These are phyloP conservation scores for Pseudonectria buxi DNA, from an alignment of 2,329 filamentous ascomycete species.

Conservation along the genomic window DNA sequence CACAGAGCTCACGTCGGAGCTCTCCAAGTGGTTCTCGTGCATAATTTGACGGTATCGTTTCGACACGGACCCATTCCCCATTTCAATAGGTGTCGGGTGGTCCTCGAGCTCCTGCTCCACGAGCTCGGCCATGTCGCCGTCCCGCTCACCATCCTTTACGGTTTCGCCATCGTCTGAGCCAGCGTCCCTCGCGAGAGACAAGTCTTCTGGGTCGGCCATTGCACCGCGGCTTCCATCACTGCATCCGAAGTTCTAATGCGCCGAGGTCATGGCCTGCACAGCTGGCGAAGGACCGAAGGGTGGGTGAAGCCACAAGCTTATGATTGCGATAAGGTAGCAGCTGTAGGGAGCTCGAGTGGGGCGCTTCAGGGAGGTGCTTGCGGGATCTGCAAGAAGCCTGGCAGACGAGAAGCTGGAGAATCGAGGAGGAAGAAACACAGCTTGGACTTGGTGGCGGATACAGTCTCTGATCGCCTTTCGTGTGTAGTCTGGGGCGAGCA, in stretches of 20 bases:
- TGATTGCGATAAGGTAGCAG: no score
- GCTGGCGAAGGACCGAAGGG: no score
- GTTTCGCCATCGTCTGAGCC: slow-evolving; percentile 38
- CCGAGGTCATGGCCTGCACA: slow-evolving; percentile 17
- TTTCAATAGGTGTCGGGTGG: slow-evolving; percentile 11
- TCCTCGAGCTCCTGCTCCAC: slow-evolving; percentile 14
- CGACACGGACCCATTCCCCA: slow-evolving; percentile 23
- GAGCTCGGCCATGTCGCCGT: slow-evolving; percentile 9
- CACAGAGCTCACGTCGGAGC: slow-evolving; percentile 46
- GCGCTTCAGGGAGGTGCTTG: no score
- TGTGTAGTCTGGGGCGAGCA: slow-evolving; percentile 11
- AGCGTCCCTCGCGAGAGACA: slow-evolving; percentile 33
- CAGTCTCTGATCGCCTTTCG: no score
- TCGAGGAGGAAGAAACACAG: no score
- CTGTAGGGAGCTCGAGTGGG: no score
- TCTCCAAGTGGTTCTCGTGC: slow-evolving; percentile 35
- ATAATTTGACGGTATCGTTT: slow-evolving; percentile 41
- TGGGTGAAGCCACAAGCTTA: no score
- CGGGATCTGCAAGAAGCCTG: no score
- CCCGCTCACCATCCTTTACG: slow-evolving; percentile 17
- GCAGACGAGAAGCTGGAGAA: no score
- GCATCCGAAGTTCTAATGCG: slow-evolving; percentile 20
- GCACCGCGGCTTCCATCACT: slow-evolving; percentile 35
- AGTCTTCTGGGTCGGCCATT: slow-evolving; percentile 45
- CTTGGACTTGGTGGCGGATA: no score